Conservation (phyloP, 495 filamentous ascomycete genomes). For the Aspergillus panamensis region DNA sequence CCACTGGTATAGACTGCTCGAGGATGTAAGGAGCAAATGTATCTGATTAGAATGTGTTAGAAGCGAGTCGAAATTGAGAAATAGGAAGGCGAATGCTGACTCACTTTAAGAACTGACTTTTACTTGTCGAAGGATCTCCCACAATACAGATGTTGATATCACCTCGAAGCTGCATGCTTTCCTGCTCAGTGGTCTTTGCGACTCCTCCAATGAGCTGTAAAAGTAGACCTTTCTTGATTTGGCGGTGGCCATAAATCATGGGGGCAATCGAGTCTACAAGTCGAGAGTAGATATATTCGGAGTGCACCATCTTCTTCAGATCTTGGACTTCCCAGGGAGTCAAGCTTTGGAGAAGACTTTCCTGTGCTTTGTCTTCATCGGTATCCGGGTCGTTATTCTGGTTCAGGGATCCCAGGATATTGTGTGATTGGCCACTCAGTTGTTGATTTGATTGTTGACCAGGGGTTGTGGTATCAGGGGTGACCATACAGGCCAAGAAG, state of each 20-base stretch:
- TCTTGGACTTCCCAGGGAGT: constrained; percentile 85
- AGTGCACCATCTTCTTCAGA: constrained; percentile 87
- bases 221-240: constrained; percentile 95
- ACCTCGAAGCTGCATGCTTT: constrained; percentile 90
- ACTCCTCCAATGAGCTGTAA: constrained; percentile 93
- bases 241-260: constrained; percentile 94
- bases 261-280: constrained; percentile 94
- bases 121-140: constrained; percentile 95
- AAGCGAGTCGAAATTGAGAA: neutral
- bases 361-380: constrained; percentile 79
- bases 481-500: constrained; percentile 96
- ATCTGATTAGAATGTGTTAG: constrained; percentile 38
- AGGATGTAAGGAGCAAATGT: constrained; percentile 91
- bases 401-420: constrained; percentile 78
- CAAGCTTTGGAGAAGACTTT: constrained; percentile 78
- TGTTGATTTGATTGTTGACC: constrained; percentile 63
- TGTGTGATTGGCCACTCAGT: constrained; percentile 65
- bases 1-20: constrained; percentile 97
- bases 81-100: constrained; percentile 12
- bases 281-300: constrained; percentile 89
- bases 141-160: constrained; percentile 99
- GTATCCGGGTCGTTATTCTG: constrained; percentile 64
- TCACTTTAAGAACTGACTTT: constrained; percentile 94
- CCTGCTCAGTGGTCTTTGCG: constrained; percentile 72
- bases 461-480: constrained; percentile 78